Conservation (phyloP, 2,329 filamentous ascomycete species). For the Ciborinia camelliae region DNA sequence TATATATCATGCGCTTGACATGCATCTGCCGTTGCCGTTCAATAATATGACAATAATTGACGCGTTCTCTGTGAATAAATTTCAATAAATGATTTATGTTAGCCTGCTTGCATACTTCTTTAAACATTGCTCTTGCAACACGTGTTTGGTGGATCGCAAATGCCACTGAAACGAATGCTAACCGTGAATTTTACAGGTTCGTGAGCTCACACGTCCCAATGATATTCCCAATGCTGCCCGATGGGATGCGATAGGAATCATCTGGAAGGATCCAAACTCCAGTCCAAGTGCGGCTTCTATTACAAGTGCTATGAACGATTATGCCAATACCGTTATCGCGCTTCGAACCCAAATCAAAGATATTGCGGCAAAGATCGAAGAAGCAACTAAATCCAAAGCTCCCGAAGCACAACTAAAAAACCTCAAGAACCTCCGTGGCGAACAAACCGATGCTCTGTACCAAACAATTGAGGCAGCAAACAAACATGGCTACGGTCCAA, state of each 20-base stretch:
- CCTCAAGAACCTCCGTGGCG: conserved; percentile 43
- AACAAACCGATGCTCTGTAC: conserved; percentile 49
- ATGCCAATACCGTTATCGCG: conserved; percentile 33
- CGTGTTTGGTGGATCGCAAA: not conserved
- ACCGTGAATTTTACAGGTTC: conserved; percentile 29
- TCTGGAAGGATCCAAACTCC: conserved; percentile 44
- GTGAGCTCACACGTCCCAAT: conserved; percentile 38
- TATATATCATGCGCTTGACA: not conserved
- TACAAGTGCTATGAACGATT: conserved; percentile 36
- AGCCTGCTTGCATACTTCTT: not conserved
- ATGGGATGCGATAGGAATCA: conserved; percentile 53
- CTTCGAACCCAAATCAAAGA: conserved; percentile 36
- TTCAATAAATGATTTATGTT: not conserved
- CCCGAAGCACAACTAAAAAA: conserved; percentile 36
- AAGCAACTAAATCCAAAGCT: conserved; percentile 24
- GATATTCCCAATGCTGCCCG: conserved; percentile 48
- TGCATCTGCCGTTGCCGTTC: not conserved
- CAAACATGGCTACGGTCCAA: conserved; percentile 52
- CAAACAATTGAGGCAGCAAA: conserved; percentile 53
- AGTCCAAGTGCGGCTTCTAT: conserved; percentile 32
- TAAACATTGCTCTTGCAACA: not conserved
- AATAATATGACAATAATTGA: not conserved
- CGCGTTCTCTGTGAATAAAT: not conserved
- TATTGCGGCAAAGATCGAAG: conserved; percentile 32
- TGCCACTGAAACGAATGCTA: not conserved